phyloP scores from a whole-genome alignment of 192 early-diverging fungal genomes.

The Umbelopsis sp. region DNA sequence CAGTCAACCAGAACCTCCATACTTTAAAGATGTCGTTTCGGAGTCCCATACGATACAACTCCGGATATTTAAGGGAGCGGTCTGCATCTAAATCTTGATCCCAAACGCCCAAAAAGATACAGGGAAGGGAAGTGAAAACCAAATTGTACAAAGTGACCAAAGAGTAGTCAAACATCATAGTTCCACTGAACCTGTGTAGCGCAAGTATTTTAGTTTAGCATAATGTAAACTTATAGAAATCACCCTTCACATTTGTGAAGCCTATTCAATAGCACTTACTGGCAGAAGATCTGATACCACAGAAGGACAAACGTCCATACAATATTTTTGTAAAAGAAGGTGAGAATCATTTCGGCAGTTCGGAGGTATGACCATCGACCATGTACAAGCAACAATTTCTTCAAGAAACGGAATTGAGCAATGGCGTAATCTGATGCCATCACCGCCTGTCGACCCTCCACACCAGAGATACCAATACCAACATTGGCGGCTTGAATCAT shows the following conservation, averaged over 20 bases:
- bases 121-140: conserved; percentile 83
- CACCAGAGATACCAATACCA: conserved; percentile 92
- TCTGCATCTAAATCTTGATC: conserved; percentile 81
- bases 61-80: conserved; percentile 70
- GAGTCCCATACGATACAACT: conserved; percentile 78
- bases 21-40: conserved; percentile 73
- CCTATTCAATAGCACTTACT: conserved; percentile 43
- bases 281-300: conserved; percentile 90
- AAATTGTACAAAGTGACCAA: conserved; percentile 89
- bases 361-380: conserved; percentile 92
- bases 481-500: conserved; percentile 99
- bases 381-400: conserved; percentile 86
- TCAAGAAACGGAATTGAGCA: conserved; percentile 86
- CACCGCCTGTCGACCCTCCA: conserved; percentile 93
- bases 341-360: conserved; percentile 84
- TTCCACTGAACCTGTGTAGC: conserved; percentile 67
- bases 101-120: conserved; percentile 71
- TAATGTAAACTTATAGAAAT: background rate
- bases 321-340: conserved; percentile 96
- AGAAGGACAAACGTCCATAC: conserved; percentile 88
- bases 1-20: conserved; percentile 75
- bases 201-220: conserved; percentile 14
- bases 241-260: background rate
- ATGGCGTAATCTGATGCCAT: conserved; percentile 95
- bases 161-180: conserved; percentile 86